Evolutionary conservation across 306 rosid genomes (phyloP), one percentile per base, ranked within the genome.

Genomic region (Betula pendula): DNA sequence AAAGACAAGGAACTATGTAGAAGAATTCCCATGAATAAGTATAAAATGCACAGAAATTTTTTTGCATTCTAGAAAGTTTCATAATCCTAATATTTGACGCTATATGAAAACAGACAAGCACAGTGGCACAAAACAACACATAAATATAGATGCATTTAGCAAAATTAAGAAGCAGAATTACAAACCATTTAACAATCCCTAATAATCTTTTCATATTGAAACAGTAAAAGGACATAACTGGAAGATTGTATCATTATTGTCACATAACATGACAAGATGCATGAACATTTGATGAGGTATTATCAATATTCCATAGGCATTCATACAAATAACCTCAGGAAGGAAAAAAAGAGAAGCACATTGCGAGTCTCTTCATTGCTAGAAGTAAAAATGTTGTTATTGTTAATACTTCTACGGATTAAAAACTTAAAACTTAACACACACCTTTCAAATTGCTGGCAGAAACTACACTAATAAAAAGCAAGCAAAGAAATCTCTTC

Each of bases 241-340:
- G 13, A 19, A 24, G 69, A 70, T 66, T 38, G 69, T 27, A 43
- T 78, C 25, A 55, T 81, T 55, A 71, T 75, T 71, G 77, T 84
- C 79, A 51, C 20, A 56, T 33, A 48, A 55, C 55, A 63, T 65
- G 35, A 71, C 40, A 75, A 13, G 29, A 44, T 51, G 51, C 11
- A 51, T 71, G 16, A n/a, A n/a, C 8, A 15, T 31, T 60, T 29
- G 40, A 33, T 19, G 6, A 35, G 45, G 27, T 3, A 35, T 65
- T 35, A 38, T 59, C 70, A 58, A 20, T 56, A 55, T 7, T 25
- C 13, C 29, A 22, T 16, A 1, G 53, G 35, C 15, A 73, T 66
- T 49, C 38, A 50, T 48, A 44, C 38, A 8, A 17, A 43, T 8
- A 3, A 11, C 25, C 29, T 13, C 13, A 4, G 3, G 31, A 42